A percentile compares a stretch with the other conserved stretches of the same genome.
phyloP scores from a whole-genome alignment of 148 eudicot genomes.

The Diospyros lotus region DNA sequence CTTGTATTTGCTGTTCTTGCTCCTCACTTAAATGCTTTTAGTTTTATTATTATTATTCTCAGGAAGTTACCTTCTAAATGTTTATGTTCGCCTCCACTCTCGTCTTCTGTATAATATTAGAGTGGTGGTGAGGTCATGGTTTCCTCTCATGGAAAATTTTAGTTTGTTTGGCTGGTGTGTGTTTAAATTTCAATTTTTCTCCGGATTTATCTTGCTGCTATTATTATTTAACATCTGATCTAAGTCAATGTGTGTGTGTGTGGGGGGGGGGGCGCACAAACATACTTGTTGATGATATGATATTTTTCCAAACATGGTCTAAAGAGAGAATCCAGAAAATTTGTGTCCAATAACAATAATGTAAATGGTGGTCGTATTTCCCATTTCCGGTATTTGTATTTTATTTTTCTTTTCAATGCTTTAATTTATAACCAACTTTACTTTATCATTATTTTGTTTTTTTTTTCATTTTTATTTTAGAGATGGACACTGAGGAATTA shows the following conservation, averaged over 20 bases:
- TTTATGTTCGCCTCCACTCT: no score
- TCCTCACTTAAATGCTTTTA: no score
- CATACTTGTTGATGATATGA: constrained; percentile 79
- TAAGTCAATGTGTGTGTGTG: constrained; percentile 78
- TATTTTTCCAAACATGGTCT: constrained; percentile 76
- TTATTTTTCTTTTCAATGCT: background rate
- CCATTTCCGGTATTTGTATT: constrained; percentile 57
- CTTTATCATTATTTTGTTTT: background rate
- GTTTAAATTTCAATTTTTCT: no score
- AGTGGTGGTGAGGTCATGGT: no score
- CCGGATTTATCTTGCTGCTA: background rate
- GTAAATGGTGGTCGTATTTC: constrained; percentile 61
- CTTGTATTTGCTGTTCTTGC: background rate
- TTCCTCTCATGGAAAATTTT: no score
- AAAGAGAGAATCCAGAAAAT: constrained; percentile 58
- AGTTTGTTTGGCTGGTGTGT: no score
- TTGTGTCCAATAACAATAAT: constrained; percentile 77
- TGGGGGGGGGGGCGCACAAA: constrained; percentile 35
- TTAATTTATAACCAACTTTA: background rate
- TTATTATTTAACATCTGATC: constrained; percentile 57
- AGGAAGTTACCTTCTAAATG: no score
- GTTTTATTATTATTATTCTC: no score
- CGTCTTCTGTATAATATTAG: no score
- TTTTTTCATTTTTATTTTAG: constrained; percentile 24
- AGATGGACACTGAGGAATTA: constrained; percentile 66